phyloP scores from a whole-genome alignment of 2,329 filamentous ascomycete species.

The Scorias spongiosa region DNA sequence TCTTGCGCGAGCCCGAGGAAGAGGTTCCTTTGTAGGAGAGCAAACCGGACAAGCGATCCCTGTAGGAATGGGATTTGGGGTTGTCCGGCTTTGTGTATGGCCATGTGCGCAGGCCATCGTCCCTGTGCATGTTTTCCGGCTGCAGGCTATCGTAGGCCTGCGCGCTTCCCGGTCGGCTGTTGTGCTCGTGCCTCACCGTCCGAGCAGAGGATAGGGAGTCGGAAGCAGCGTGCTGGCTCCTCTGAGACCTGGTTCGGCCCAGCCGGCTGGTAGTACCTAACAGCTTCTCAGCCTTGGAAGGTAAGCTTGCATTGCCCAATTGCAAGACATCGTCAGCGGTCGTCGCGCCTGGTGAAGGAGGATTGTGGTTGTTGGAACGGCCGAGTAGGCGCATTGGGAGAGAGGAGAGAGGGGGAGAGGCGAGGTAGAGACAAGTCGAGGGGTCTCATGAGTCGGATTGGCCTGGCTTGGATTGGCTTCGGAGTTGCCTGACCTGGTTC shows the following conservation, averaged over 20 bases:
- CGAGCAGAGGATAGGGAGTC: constrained; percentile 6
- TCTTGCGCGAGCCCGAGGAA: constrained; percentile 1
- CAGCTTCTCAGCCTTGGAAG: constrained; percentile 8
- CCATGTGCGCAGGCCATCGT: neutral
- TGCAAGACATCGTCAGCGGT: constrained; percentile 7
- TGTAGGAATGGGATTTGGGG: neutral
- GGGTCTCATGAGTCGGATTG: too few species aligned
- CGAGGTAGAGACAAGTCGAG: too few species aligned
- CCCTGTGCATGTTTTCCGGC: neutral
- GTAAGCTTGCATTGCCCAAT: constrained; percentile 6
- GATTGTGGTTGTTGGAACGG: neutral
- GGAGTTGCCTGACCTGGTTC: too few species aligned
- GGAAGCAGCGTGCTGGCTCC: constrained; percentile 5
- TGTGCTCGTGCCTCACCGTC: constrained; percentile 1
- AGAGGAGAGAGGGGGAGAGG: too few species aligned
- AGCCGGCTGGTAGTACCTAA: constrained; percentile 1
- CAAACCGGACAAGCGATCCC: neutral
- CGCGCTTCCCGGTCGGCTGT: constrained; percentile 5
- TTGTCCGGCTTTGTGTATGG: neutral
- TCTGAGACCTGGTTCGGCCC: neutral
- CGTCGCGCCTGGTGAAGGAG: neutral
- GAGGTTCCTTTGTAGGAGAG: neutral
- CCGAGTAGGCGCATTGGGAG: neutral
- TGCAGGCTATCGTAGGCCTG: constrained; percentile 6
- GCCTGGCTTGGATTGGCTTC: too few species aligned